These are phyloP conservation scores for Botrytis byssoidea DNA, from an alignment of 2,329 filamentous ascomycete genomes.

Conservation along the genomic window DNA sequence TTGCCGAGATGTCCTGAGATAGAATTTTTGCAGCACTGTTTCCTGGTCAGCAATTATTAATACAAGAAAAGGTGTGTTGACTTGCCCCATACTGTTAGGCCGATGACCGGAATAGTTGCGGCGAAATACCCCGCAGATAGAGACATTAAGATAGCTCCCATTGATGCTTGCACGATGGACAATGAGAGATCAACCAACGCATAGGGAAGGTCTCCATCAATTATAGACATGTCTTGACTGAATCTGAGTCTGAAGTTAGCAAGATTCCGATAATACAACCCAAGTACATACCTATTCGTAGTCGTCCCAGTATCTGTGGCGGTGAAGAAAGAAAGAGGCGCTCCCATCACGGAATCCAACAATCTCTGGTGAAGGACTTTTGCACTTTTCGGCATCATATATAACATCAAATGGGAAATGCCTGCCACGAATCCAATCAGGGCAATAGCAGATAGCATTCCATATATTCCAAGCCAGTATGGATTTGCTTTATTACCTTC, in stretches of 20 bases:
- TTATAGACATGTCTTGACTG: conserved; percentile 32
- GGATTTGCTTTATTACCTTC: conserved; percentile 18
- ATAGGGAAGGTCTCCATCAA: conserved; percentile 34
- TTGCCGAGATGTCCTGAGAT: conserved; percentile 50
- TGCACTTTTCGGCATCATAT: conserved; percentile 52
- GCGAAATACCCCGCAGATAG: conserved; percentile 42
- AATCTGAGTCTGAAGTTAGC: conserved; percentile 22
- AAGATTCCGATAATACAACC: neutral
- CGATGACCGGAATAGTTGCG: conserved; percentile 43
- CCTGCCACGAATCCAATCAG: conserved; percentile 8
- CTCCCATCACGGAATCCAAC: conserved; percentile 46
- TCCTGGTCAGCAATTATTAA: neutral
- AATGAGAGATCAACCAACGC: conserved; percentile 23
- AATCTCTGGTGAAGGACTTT: conserved; percentile 49
- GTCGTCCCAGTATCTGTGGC: conserved; percentile 30
- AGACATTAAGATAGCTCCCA: conserved; percentile 41
- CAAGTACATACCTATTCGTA: conserved; percentile 25
- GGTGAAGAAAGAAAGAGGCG: conserved; percentile 41
- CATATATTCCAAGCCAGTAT: conserved; percentile 14
- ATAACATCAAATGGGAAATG: conserved; percentile 45
- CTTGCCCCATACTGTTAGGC: conserved; percentile 34
- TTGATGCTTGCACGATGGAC: conserved; percentile 41
- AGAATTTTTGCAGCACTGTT: conserved; percentile 43
- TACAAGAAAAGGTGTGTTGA: neutral
- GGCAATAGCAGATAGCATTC: conserved; percentile 11